Base-by-base conservation (phyloP, 371 early-diverging fungal species). In the Batkoa obscura region DNA sequence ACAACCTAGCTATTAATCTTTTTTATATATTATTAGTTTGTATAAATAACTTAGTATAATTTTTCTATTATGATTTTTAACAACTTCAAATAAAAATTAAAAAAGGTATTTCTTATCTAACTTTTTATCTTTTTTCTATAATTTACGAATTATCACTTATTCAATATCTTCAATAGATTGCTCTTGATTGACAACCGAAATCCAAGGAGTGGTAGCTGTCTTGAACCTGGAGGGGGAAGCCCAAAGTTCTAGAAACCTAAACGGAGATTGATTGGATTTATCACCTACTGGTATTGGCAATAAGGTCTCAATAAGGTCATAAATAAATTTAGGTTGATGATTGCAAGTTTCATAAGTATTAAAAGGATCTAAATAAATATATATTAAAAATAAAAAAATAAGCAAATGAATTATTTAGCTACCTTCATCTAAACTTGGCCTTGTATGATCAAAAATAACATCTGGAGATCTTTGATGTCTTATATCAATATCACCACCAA, bases 381-480 rank as follows among this genome's bases (percentile, higher is more conserved):
- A 10, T 9, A 30, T 12, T 10, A 31, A 1, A 3, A 6, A 56
- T 34, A n/a, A 48, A 35, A 10, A 12, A 33, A 30, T 10, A 59
- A 34, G 8, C 6, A 48, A 31, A 38, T 4, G 10, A 52, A 13
- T 10, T 3, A 54, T 17, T n/a, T 1, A 37, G 37, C 1, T 57
- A 52, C 42, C 34, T 45, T 13, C 43, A 48, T 36, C 23, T 50
- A 10, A 10, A 17, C 31, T 23, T 0, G 92, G 92, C 62, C 85
- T 86, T 45, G 87, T 66, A 71, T 81, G 90, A 60, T 94, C 94
- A 72, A 94, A 90, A 51, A 89, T 76, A 62, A 86, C 88, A 64
- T 94, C 94, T 8, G 94, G 84, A 63, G 80, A 89, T 43, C 92
- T 76, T 63, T 94, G 94, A 68, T 94, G 91, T 38, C 91, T 68